Evolutionary conservation across 2,329 filamentous ascomycete genomes (phyloP).

Genomic region (Aureobasidium mangrovei): DNA sequence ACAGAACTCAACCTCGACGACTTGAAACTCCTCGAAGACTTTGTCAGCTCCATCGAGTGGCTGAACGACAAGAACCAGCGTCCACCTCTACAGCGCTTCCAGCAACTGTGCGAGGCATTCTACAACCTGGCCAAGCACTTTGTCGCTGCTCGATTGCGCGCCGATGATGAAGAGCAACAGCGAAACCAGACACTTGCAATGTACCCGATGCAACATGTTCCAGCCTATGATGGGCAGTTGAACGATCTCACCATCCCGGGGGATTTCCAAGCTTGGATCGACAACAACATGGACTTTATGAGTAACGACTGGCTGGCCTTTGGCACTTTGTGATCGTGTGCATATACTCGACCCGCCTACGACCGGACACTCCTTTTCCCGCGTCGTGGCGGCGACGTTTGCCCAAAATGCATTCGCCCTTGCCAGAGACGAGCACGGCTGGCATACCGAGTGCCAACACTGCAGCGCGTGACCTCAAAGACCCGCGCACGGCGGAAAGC

Average conservation of each 20-base stretch:
- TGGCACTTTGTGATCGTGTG: conserved; percentile 3
- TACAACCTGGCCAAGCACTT: conserved; percentile 20
- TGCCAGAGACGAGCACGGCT: no score
- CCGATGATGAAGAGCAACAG: background rate
- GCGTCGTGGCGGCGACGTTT: no score
- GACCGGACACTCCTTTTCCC: no score
- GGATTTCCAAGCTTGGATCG: conserved; percentile 7
- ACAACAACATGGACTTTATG: conserved; percentile 11
- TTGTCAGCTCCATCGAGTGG: conserved; percentile 17
- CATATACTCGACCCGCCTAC: no score
- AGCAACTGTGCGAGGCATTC: conserved; percentile 21
- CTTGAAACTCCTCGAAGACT: conserved; percentile 19
- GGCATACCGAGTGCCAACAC: no score
- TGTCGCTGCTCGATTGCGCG: conserved; percentile 12
- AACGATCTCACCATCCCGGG: background rate
- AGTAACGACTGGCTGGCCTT: conserved; percentile 8
- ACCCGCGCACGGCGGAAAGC: no score
- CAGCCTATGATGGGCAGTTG: background rate
- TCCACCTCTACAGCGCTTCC: conserved; percentile 14
- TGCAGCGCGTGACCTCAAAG: no score
- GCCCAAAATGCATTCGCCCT: no score
- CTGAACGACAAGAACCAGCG: conserved; percentile 1
- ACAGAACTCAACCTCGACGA: conserved; percentile 18
- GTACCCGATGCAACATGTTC: background rate
- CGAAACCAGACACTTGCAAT: background rate